A percentile compares a stretch with the other conserved stretches of the same genome.
Conservation (phyloP, 495 filamentous ascomycete genomes). For the Aspergillus sclerotiicarbonarius region DNA sequence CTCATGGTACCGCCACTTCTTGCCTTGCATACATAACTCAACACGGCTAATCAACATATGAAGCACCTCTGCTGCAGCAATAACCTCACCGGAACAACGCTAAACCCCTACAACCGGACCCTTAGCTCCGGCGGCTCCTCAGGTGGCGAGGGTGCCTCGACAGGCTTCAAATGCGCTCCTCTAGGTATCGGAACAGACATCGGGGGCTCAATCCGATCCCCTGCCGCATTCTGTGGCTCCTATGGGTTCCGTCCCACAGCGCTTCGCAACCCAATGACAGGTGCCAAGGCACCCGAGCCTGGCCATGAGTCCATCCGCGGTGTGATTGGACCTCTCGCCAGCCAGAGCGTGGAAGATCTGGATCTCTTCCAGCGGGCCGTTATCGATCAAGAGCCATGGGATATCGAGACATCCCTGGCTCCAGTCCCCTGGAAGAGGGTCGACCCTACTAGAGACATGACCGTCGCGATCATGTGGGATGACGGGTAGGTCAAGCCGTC, state of each 20-base stretch:
- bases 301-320: constrained; percentile 60
- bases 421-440: constrained; percentile 58
- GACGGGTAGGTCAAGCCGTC: constrained; percentile 46
- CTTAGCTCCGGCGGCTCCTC: constrained; percentile 61
- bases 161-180: constrained; percentile 58
- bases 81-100: constrained; percentile 62
- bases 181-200: constrained; percentile 68
- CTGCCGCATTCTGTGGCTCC: constrained; percentile 57
- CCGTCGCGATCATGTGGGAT: constrained; percentile 66
- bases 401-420: constrained; percentile 55
- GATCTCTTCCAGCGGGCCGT: constrained; percentile 62
- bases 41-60: constrained; percentile 14
- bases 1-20: constrained; percentile 33
- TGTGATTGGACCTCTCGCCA: constrained; percentile 60
- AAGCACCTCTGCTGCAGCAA: constrained; percentile 51
- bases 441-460: constrained; percentile 46
- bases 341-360: constrained; percentile 58
- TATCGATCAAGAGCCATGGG: constrained; percentile 60
- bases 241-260: constrained; percentile 58
- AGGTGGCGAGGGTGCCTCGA: constrained; percentile 66
- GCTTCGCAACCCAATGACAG: constrained; percentile 50
- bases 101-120: constrained; percentile 61
- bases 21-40: no score
- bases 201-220: constrained; percentile 62
- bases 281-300: constrained; percentile 43